A percentile compares a stretch with the other conserved stretches of the same genome.
phyloP scores from a whole-genome alignment of 345 rosid genomes.

The Physaria fendleri region DNA sequence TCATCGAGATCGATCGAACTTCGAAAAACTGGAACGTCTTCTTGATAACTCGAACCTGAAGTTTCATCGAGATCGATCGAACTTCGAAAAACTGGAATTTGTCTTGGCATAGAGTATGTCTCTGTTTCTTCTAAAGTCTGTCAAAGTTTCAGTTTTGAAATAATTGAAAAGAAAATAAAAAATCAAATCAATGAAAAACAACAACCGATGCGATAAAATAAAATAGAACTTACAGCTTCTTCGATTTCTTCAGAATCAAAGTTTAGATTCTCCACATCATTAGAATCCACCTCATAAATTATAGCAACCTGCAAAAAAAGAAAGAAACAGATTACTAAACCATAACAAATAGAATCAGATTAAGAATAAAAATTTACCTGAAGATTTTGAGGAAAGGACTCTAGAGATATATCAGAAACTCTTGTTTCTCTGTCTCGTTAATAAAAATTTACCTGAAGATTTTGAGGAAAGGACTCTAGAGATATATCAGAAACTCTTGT shows the following conservation, averaged over 20 bases:
- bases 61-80: constrained; percentile 27
- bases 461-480: too few relatives aligned
- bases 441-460: too few relatives aligned
- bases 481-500: too few relatives aligned
- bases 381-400: too few relatives aligned
- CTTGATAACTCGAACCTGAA: constrained; percentile 8
- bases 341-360: background rate
- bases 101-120: too few relatives aligned
- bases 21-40: constrained; percentile 43
- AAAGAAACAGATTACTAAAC: background rate
- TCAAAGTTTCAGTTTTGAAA: too few relatives aligned
- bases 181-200: background rate
- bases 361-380: too few relatives aligned
- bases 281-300: constrained; percentile 62
- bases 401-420: too few relatives aligned
- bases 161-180: background rate
- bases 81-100: constrained; percentile 37
- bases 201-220: background rate
- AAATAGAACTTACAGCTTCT: constrained; percentile 59
- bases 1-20: constrained; percentile 27
- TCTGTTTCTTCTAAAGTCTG: constrained; percentile 72
- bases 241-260: constrained; percentile 55
- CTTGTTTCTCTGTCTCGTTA: too few relatives aligned
- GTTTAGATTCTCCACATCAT: constrained; percentile 58
- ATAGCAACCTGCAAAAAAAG: constrained; percentile 50